Evolutionary conservation across 768 basidiomycete species (phyloP), one percentile per base, ranked within the genome.

Genomic region (Daedaleopsis nitida): DNA sequence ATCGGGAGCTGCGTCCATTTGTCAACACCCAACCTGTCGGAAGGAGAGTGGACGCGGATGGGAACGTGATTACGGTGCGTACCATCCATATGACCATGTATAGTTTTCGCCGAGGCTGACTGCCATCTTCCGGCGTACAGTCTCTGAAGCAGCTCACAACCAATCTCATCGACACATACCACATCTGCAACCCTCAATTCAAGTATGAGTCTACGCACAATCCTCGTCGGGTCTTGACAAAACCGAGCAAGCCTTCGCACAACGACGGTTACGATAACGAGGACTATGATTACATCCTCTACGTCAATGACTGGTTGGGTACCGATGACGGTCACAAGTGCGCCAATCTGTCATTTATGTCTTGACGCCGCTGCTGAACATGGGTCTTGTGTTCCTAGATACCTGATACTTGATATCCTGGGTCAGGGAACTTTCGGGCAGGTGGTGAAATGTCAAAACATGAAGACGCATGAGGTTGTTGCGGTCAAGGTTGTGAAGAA

Each of bases 401-500:
- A 98, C 75, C 81, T 98, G 65, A 98, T 99, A 70, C 87, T 99
- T 50, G 97, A 99, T 74, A 94, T 99, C 62, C 85, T 99, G 42
- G 97, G 97, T 8, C 97, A 99, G 74, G 97, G 97, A 23, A 99
- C 97, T 2, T 99, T 99, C 68, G 97, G 97, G 10, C 97, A 99
- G 74, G 97, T 99, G 35, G 97, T 98, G 68, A 99, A 99, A 74
- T 99, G 97, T 72, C 97, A 98, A 75, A 98, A 99, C 73, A 96
- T 98, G 89, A 94, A 96, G 79, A 97, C 94, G 34, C 95, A 98
- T 75, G 96, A 98, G 73, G 93, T 98, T 57, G 94, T 97, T 47
- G 97, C 97, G 23, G 97, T 99, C 63, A 99, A 98, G 76, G 97
- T 99, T 9, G 94, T 99, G 66, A 99, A 99, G 81, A 99, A 99